These are phyloP conservation scores for Anthostomella pinea DNA, from an alignment of 2,329 filamentous ascomycete genomes.

Conservation along the genomic window DNA sequence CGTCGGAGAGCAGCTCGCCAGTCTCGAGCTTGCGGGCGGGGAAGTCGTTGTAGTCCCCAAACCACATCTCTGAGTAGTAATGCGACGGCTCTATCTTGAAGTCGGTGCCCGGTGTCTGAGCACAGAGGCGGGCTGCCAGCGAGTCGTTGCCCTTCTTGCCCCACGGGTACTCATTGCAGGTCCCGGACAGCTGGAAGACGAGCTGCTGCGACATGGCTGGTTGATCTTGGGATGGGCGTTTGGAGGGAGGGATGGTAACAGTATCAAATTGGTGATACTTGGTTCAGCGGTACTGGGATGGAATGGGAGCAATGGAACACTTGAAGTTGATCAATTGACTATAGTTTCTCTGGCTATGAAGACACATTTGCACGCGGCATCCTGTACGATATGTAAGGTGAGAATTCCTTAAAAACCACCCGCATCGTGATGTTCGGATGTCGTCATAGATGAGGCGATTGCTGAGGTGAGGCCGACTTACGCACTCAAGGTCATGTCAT, in stretches of 20 bases:
- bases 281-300: too few relatives aligned
- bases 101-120: constrained; percentile 59
- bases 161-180: constrained; percentile 64
- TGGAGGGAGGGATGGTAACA: neutral
- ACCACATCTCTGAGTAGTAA: constrained; percentile 68
- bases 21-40: constrained; percentile 62
- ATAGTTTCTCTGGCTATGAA: too few relatives aligned
- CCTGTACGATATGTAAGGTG: neutral
- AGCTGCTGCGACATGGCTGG: constrained; percentile 22
- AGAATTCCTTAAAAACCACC: neutral
- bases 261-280: neutral
- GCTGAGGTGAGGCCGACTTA: neutral
- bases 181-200: constrained; percentile 46
- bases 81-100: constrained; percentile 64
- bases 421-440: constrained; percentile 19
- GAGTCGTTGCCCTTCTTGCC: constrained; percentile 66
- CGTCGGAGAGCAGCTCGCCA: constrained; percentile 61
- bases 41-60: constrained; percentile 71
- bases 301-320: too few relatives aligned
- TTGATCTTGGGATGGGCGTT: neutral
- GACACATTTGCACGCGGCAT: neutral
- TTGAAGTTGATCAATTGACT: too few relatives aligned
- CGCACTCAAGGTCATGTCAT: too few relatives aligned
- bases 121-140: constrained; percentile 62
- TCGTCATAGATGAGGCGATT: constrained; percentile 22